Base-by-base conservation (phyloP, 345 rosid genomes). In the Eucalyptus pumila region DNA sequence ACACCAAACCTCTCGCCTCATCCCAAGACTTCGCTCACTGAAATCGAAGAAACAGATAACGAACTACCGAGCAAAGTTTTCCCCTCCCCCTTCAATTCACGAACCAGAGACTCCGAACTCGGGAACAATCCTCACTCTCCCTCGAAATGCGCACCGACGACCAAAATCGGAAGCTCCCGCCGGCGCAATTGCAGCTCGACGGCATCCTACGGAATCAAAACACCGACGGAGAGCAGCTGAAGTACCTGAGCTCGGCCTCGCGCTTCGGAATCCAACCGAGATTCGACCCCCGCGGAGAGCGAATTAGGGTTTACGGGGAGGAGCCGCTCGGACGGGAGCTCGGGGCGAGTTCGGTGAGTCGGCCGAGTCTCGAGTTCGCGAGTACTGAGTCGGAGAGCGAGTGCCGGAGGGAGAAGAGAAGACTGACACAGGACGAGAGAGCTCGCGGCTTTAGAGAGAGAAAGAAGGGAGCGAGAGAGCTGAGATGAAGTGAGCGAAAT, bases 401-500 rank as follows among this genome's bases (percentile, higher is more conserved):
- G 83, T 85, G 87, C 56, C 48, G 81, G 81, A 89, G 90, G 56
- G 89, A 90, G 92, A 92, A 95, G 94, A 93, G 90, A 88, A 92
- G 89, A 86, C 91, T 86, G 90, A 90, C 88, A 90, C 88, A 89
- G 87, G 87, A 88, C 91, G 88, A 76, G 89, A 54, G 89, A 76
- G 81, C 89, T 87, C 91, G 48, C 83, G 42, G 72, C 87, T 52
- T 86, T 54, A 16, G 87, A 69, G 87, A 86, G 89, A 85, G 87
- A 87, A 85, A 92, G 92, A 91, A 49, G 58, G 2, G 45, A 44
- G 47, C 34, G 45, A 6, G 42, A 26, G n/a, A 86, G 87, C 67
- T 86, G 58, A 17, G 58, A 92, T 87, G 93, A 92, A 93, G 94
- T 60, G 91, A 93, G 92, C 90, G 92, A 92, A 94, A 93, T 45